Evolutionary conservation across 148 eudicot species (phyloP).

Genomic region (Spergularia marina): DNA sequence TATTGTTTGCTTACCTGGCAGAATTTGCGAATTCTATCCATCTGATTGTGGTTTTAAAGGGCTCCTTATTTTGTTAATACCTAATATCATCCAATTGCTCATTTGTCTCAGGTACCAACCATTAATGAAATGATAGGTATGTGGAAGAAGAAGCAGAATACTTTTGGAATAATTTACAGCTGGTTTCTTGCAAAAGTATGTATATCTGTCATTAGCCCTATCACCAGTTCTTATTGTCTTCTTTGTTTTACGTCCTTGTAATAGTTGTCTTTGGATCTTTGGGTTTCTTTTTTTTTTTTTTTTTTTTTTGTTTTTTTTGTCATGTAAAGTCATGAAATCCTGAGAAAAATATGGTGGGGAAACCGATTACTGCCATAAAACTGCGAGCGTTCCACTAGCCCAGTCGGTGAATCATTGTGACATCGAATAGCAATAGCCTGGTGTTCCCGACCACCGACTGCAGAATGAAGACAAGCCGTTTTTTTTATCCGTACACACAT

Average conservation of each 20-base stretch:
- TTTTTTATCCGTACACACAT: too few species aligned
- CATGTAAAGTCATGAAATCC: background rate
- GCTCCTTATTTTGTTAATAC: background rate
- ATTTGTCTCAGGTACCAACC: slow-evolving; percentile 66
- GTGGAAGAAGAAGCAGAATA: slow-evolving; percentile 91
- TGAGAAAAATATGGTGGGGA: background rate
- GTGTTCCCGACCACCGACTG: too few species aligned
- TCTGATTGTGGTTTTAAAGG: background rate
- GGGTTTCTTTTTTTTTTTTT: too few species aligned
- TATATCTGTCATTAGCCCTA: background rate
- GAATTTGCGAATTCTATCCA: background rate
- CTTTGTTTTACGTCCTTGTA: background rate
- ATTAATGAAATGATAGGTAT: slow-evolving; percentile 79
- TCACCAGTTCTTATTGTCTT: background rate
- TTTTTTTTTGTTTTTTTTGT: too few species aligned
- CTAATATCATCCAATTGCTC: background rate
- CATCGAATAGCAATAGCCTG: too few species aligned
- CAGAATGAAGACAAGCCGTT: too few species aligned
- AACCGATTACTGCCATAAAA: too few species aligned
- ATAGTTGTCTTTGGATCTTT: background rate
- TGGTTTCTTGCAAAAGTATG: slow-evolving; percentile 99
- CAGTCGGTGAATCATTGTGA: too few species aligned
- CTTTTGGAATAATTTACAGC: slow-evolving; percentile 83
- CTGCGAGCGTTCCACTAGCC: too few species aligned
- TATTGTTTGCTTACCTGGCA: background rate